These are phyloP conservation scores for Ophiostoma populinum DNA, from an alignment of 2,329 filamentous ascomycete species.

Conservation along the genomic window DNA sequence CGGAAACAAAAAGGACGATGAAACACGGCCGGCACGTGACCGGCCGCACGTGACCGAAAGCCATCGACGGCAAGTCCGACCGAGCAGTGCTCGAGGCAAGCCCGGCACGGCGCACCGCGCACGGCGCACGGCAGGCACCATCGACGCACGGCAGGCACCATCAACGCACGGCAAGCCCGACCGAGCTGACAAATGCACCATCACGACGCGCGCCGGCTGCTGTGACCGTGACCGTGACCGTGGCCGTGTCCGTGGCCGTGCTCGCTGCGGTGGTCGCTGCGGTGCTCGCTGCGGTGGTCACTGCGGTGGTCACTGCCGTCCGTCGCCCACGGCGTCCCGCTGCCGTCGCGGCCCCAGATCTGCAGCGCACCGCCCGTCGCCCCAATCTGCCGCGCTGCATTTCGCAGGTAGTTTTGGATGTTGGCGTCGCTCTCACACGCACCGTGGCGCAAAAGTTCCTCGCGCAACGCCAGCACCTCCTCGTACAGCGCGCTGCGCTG, in stretches of 20 bases:
- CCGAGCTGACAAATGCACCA: too few relatives aligned
- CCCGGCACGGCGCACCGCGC: too few relatives aligned
- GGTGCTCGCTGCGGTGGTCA: neutral
- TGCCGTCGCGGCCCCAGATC: conserved; percentile 10
- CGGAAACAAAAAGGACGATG: too few relatives aligned
- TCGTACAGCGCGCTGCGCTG: conserved; percentile 12
- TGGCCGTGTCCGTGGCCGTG: neutral
- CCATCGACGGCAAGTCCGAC: too few relatives aligned
- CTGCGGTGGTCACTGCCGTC: neutral
- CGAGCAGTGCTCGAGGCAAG: too few relatives aligned
- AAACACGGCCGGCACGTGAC: too few relatives aligned
- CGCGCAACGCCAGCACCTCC: conserved; percentile 17
- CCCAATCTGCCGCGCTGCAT: conserved; percentile 11
- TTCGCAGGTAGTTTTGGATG: conserved; percentile 16
- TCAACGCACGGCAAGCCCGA: too few relatives aligned
- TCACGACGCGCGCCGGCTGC: neutral
- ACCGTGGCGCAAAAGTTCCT: conserved; percentile 16
- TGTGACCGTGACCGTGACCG: neutral
- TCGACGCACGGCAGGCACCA: too few relatives aligned
- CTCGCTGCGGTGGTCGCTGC: neutral
- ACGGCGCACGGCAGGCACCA: too few relatives aligned
- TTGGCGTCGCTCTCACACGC: conserved; percentile 13
- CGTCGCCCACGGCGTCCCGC: conserved; percentile 1
- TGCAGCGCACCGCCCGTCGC: conserved; percentile 5
- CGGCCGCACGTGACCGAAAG: too few relatives aligned